Base-by-base conservation (phyloP, 163 green algal genomes). In the Chlamydomonas reinhardtii region DNA sequence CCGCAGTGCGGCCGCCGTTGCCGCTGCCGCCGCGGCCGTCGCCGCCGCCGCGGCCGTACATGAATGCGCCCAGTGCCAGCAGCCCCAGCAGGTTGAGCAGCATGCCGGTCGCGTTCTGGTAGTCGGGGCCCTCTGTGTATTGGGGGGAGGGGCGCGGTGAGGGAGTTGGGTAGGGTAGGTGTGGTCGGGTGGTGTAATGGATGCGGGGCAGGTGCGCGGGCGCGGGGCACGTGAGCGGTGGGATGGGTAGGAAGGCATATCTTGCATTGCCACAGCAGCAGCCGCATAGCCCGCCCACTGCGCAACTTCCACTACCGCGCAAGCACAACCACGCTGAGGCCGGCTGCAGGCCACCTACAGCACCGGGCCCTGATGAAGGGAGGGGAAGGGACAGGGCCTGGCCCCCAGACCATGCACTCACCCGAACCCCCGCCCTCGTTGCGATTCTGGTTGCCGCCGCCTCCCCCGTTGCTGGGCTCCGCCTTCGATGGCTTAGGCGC, bases 31-130 rank as follows among this genome's bases (percentile, higher is more conserved):
- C 52, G 20, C 11, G 9, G 81, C 71, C 24, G 31, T 15, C 39
- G 32, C 71, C 70, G 39, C 65, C 76, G 52, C 68, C 73, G 34
- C 48, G 65, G 29, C 78, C 64, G 81, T 24, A 54, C 43, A 89
- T 15, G 48, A 74, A 87, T 24, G 56, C 76, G 4, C 20, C 74
- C 29, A 78, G 12, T 14, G 71, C 71, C 65, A 31, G 66, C 73
- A 88, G 39, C 11, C 59, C 43, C 68, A 88, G 54, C 74, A 66
- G 78, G 37, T 90, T 76, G 43, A 92, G 52, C 17, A 78, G 35
- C 4, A 48, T 1, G 35, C 34, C n/a, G 16, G 61, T 15, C 37
- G 52, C 3, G 20, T 71, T 77, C 31, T 75, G 31, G 39, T 79
- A 73, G 32, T 84, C 43, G 48, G 79, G 56, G 22, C 73, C 29